Conservation (phyloP, 257 asterid species). For the Solanum arcanum region DNA sequence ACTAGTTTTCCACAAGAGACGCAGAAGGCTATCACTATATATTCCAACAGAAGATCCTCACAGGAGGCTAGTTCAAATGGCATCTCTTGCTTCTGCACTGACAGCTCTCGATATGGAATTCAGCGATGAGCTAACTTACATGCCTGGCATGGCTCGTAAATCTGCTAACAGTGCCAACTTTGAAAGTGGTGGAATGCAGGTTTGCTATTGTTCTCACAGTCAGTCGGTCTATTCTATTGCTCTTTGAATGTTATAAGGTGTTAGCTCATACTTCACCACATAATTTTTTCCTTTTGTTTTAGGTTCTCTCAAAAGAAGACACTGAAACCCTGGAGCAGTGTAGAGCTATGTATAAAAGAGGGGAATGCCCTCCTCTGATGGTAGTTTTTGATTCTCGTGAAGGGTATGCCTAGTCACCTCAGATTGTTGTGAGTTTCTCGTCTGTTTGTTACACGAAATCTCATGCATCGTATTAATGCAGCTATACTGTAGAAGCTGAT, state of each 20-base stretch:
- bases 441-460: background rate
- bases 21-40: conserved; percentile 60
- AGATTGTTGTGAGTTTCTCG: background rate
- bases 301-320: conserved; percentile 75
- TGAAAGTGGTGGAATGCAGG: conserved; percentile 96
- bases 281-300: background rate
- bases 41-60: conserved; percentile 39
- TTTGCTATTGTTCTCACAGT: conserved; percentile 2
- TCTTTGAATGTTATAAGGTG: background rate
- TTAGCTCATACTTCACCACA: background rate
- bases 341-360: conserved; percentile 46
- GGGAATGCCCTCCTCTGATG: conserved; percentile 68
- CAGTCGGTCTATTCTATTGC: background rate
- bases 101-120: conserved; percentile 51
- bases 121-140: conserved; percentile 64
- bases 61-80: conserved; percentile 51
- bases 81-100: conserved; percentile 69
- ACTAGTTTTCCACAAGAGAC: conserved; percentile 54
- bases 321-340: conserved; percentile 46
- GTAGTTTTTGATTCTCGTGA: conserved; percentile 64
- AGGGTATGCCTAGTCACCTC: conserved; percentile 40
- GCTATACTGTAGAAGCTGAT: conserved; percentile 86
- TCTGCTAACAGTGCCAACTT: conserved; percentile 52
- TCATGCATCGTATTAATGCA: conserved; percentile 22
- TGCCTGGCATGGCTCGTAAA: conserved; percentile 60